These are phyloP conservation scores for Komagataella pastoris DNA, from an alignment of 805 yeast species.

Conservation along the genomic window DNA sequence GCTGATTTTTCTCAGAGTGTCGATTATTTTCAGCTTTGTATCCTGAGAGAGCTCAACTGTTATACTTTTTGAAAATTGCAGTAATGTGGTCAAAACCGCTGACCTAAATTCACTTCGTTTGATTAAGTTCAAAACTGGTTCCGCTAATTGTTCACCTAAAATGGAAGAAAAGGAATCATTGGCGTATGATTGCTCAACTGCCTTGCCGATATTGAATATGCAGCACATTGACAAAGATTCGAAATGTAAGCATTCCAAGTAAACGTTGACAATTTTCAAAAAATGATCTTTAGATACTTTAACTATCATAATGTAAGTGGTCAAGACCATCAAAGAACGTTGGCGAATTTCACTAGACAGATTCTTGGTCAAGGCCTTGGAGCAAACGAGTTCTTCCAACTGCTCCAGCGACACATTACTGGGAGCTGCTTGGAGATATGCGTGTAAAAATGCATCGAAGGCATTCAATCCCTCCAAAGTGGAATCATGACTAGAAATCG, in stretches of 20 bases:
- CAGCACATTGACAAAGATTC: neutral
- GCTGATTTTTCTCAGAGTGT: neutral
- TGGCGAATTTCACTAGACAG: constrained; percentile 19
- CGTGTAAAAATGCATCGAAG: constrained; percentile 9
- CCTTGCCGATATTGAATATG: neutral
- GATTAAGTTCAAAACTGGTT: neutral
- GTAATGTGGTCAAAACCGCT: neutral
- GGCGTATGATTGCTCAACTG: neutral
- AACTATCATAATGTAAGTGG: neutral
- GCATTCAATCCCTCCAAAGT: constrained; percentile 15
- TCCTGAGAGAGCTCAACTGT: neutral
- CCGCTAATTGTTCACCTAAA: neutral
- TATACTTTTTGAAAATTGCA: neutral
- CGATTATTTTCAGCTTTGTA: neutral
- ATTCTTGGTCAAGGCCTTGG: constrained; percentile 15
- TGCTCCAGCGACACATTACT: neutral
- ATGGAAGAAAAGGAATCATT: neutral
- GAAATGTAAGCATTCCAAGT: neutral
- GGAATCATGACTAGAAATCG: constrained; percentile 15
- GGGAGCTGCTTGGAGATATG: neutral
- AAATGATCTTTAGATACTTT: neutral
- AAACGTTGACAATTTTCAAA: neutral
- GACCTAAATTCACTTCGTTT: neutral
- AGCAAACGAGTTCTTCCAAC: constrained; percentile 1
- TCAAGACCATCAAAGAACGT: constrained; percentile 8